Percentiles rank a stretch among this genome's conserved stretches.
These are phyloP conservation scores for Trifolium subterraneum DNA, from an alignment of 306 rosid genomes.

Conservation along the genomic window DNA sequence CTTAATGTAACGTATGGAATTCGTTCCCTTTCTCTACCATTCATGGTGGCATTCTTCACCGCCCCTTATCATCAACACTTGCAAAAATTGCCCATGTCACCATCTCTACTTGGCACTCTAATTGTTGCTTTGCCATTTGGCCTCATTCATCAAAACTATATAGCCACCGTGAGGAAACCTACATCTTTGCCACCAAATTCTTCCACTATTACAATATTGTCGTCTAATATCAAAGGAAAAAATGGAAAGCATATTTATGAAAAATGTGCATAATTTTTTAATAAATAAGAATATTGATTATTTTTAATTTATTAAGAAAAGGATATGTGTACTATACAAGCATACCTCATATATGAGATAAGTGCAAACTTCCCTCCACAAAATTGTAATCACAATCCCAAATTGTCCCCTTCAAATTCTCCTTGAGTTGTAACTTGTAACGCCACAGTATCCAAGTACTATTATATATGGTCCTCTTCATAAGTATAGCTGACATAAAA, in stretches of 20 bases:
- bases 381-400: background rate
- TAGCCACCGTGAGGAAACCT: background rate
- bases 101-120: too few species aligned
- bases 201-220: background rate
- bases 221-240: background rate
- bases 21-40: too few species aligned
- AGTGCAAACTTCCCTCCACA: background rate
- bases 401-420: background rate
- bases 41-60: background rate
- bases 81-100: background rate
- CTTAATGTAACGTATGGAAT: too few species aligned
- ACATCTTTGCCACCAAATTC: background rate
- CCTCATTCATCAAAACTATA: background rate
- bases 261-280: too few species aligned
- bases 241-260: too few species aligned
- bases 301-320: too few species aligned
- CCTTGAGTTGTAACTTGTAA: background rate
- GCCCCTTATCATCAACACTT: background rate
- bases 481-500: background rate
- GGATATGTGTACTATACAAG: background rate
- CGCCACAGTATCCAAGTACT: background rate
- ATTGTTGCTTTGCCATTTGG: background rate
- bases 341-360: background rate
- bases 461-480: constrained; percentile 2
- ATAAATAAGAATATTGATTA: too few species aligned